Evolutionary conservation across 1,139 yeast species (phyloP), one percentile per base, ranked within the genome.

Genomic region (Saccharomycopsis hybrid): DNA sequence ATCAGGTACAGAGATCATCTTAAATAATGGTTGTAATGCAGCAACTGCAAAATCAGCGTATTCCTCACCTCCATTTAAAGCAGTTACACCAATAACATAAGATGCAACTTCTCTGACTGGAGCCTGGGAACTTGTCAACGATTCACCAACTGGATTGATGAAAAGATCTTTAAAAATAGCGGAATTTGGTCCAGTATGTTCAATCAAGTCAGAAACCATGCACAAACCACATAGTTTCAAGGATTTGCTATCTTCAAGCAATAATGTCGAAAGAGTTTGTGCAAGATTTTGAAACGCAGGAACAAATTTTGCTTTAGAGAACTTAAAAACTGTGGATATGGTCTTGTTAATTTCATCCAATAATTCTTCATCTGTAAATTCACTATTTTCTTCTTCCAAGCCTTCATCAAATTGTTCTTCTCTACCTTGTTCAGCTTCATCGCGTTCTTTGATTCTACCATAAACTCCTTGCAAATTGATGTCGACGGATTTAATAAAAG

Each of bases 41-140:
- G 83, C 78, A 31, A 86, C 65, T 51, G 85, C 79, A 52, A 85
- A 75, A 33, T 82, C 82, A 18, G 75, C 73, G 61, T 81, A 88
- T 5, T 71, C 67, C 5, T 71, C 71, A 18, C 92, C 89, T 4
- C 90, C 90, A 59, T 75, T 71, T 63, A 85, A 89, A 4, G 96
- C 96, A 53, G 95, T 86, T 43, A 78, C 80, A 31, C 98, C 97
- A 52, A 90, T 80, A 36, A 87, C 80, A 59, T 82, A 83, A 1
- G 95, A 81, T 4, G 96, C 89, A 18, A 88, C 89, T 68, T 92
- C 97, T 60, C 97, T 83, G 36, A 90, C 74, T 7, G 82, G 76
- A 1, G 95, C 82, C 54, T 85, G 86, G 3, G 84, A 73, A 30
- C 80, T 56, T 43, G 80, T 73, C 50, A 92, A 69, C 1, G 85